phyloP scores from a whole-genome alignment of 2,329 filamentous ascomycete species.

The Pyrenophora teres region DNA sequence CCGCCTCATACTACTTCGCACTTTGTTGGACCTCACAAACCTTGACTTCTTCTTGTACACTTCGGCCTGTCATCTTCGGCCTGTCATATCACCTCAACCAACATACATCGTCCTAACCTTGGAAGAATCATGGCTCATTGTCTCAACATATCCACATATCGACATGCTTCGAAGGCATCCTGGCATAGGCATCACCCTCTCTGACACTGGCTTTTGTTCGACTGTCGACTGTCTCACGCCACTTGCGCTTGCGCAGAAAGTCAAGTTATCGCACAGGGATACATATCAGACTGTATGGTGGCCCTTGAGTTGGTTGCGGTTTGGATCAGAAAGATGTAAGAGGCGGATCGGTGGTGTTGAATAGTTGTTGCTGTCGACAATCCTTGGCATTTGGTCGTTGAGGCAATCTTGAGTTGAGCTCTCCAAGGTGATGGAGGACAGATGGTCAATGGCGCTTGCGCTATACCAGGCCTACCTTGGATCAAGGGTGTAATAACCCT shows the following conservation, averaged over 20 bases:
- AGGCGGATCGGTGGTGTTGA: slow-evolving; percentile 4
- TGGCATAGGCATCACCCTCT: slow-evolving; percentile 2
- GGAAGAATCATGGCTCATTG: background rate
- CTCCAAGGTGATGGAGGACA: slow-evolving; percentile 16
- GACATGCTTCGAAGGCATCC: background rate
- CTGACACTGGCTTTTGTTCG: slow-evolving; percentile 2
- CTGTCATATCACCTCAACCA: background rate
- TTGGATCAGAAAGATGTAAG: slow-evolving; percentile 8
- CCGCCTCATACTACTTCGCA: slow-evolving; percentile 1
- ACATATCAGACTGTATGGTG: slow-evolving; percentile 1
- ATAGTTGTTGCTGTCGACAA: background rate
- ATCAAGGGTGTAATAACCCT: background rate
- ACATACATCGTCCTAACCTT: background rate
- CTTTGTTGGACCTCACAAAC: too few relatives aligned
- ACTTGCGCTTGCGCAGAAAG: background rate
- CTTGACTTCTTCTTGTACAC: background rate
- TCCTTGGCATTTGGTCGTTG: background rate
- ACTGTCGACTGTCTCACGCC: slow-evolving; percentile 3
- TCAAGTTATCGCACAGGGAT: slow-evolving; percentile 6
- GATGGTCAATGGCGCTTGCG: slow-evolving; percentile 11
- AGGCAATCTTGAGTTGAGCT: background rate
- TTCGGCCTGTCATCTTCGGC: background rate
- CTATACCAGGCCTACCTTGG: slow-evolving; percentile 13
- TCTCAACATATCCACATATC: background rate
- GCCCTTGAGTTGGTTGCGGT: slow-evolving; percentile 7